phyloP scores from a whole-genome alignment of 345 rosid genomes.

The Populus euphratica region DNA sequence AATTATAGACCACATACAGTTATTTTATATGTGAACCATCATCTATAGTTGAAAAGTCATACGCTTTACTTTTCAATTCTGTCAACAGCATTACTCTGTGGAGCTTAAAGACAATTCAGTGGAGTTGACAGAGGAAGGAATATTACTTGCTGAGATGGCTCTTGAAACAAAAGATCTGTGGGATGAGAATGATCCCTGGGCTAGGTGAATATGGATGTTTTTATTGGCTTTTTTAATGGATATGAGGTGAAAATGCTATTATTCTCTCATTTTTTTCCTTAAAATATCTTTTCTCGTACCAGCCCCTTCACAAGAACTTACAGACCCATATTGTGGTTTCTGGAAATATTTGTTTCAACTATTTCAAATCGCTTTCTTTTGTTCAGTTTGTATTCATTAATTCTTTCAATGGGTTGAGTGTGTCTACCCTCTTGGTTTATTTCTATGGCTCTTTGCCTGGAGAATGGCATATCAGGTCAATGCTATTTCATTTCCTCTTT shows the following conservation, averaged over 20 bases:
- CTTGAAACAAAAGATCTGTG: conserved; percentile 90
- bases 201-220: conserved; percentile 51
- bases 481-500: conserved; percentile 11
- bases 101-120: conserved; percentile 94
- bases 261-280: not conserved
- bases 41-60: conserved; percentile 10
- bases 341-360: not conserved
- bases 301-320: not conserved
- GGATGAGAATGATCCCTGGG: conserved; percentile 99
- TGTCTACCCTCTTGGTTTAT: not conserved
- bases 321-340: not conserved
- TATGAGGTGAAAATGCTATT: not conserved
- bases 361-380: not conserved
- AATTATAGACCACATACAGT: not conserved
- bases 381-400: not conserved
- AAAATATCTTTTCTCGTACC: not conserved
- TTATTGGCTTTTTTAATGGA: not conserved
- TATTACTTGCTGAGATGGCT: conserved; percentile 88
- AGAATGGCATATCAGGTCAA: conserved; percentile 1
- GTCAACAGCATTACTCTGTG: conserved; percentile 72
- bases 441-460: not conserved
- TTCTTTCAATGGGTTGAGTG: not conserved
- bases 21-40: not conserved
- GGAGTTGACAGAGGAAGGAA: conserved; percentile 94
- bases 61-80: conserved; percentile 14